Base-by-base conservation (phyloP, 2,329 filamentous ascomycete genomes). In the Apiospora marii region DNA sequence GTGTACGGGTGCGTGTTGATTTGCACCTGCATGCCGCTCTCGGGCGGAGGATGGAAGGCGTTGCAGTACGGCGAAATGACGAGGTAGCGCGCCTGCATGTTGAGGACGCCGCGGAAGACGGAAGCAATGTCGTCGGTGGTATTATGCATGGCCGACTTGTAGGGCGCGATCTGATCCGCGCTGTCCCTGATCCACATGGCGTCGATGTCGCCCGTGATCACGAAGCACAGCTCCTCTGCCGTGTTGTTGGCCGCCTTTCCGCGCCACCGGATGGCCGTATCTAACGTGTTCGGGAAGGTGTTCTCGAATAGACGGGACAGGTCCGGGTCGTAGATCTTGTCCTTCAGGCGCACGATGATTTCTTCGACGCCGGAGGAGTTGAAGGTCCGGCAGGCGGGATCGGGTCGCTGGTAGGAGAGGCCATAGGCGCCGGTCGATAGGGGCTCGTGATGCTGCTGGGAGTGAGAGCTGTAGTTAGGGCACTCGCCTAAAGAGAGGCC, bases 21-120 rank as follows among this genome's bases (percentile, higher is more conserved):
- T 1, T 87, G 83, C 1, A 92, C 89, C 1, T 83, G 79, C 16
- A 96, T 85, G 27, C 89, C 88, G 71, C 93, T 94, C 70, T 95
- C 94, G 2, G 89, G 86, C 0, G 96, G 96, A 0, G 96, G 94
- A 80, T 98, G 95, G 83, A 98, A 98, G 49, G 95, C 94, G 82
- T 98, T 98, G 87, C 96, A 98, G 84, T 95, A 96, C 0, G 96
- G 95, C 10, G 88, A 87, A 14, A 87, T 87, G 70, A 90, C 85
- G 69, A 95, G 84, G 81, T 94, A 94, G 72, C 93, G 88, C 8
- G 91, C 88, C 79, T 95, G 93, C 1, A 94, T 87, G 80, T 95
- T 95, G 81, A 95, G 93, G 43, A 91, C 91, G 41, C 93, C 93
- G 37, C 92, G 88, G 82, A 90, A 94, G 6, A 95, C 84, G 70